phyloP scores from a whole-genome alignment of 2,329 filamentous ascomycete genomes.

The Knufia fluminis region DNA sequence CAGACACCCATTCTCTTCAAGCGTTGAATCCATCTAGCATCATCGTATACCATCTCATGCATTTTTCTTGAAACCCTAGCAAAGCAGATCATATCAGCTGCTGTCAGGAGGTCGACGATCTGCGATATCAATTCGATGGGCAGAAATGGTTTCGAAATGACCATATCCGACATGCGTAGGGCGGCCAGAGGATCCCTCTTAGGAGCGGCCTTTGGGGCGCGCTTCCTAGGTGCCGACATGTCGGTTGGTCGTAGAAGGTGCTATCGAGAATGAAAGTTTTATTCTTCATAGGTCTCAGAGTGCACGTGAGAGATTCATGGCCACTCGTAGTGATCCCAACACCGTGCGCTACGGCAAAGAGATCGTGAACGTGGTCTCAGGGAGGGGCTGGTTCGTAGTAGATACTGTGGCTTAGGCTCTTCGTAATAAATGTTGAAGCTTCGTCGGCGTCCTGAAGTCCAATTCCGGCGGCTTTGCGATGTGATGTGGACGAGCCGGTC shows the following conservation, averaged over 20 bases:
- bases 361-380: too few relatives aligned
- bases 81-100: constrained; percentile 75
- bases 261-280: too few relatives aligned
- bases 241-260: background rate
- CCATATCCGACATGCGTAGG: constrained; percentile 70
- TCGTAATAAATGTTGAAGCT: too few relatives aligned
- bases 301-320: too few relatives aligned
- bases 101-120: constrained; percentile 80
- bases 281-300: too few relatives aligned
- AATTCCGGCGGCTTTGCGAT: too few relatives aligned
- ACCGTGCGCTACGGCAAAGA: too few relatives aligned
- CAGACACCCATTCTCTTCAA: constrained; percentile 82
- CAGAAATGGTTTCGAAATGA: constrained; percentile 66
- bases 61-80: constrained; percentile 76
- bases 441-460: too few relatives aligned
- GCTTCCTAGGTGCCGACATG: constrained; percentile 43
- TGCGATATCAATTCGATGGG: constrained; percentile 80
- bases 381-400: too few relatives aligned
- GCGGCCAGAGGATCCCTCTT: constrained; percentile 58
- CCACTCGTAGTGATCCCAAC: too few relatives aligned
- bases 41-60: constrained; percentile 98
- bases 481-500: too few relatives aligned
- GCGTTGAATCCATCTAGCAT: constrained; percentile 84
- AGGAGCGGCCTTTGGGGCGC: constrained; percentile 24
- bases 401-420: too few relatives aligned